These are phyloP conservation scores for Emericellopsis cladophorae DNA, from an alignment of 2,329 filamentous ascomycete species.

Conservation along the genomic window DNA sequence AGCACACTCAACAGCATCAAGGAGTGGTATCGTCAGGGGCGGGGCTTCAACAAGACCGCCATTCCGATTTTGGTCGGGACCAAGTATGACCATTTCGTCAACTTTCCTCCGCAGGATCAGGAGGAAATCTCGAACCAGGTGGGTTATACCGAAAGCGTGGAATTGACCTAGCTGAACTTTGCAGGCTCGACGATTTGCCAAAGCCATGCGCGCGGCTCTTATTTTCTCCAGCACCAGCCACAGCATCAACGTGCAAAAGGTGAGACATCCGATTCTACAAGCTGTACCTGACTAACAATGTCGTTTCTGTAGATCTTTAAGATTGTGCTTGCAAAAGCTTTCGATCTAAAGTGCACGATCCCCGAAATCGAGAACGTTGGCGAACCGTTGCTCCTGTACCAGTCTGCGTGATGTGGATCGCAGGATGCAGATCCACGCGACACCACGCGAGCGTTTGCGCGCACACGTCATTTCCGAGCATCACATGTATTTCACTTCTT, in stretches of 20 bases:
- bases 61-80: conserved; percentile 95
- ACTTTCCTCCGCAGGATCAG: conserved; percentile 93
- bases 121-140: conserved; percentile 98
- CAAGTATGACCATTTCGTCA: conserved; percentile 99
- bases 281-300: conserved; percentile 2
- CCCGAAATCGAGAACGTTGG: conserved; percentile 97
- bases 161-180: not conserved
- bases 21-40: conserved; percentile 96
- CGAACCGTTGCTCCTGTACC: conserved; percentile 87
- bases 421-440: no score
- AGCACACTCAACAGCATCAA: conserved; percentile 99
- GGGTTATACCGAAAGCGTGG: conserved; percentile 8
- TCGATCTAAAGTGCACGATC: conserved; percentile 97
- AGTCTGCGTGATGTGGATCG: conserved; percentile 32
- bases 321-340: conserved; percentile 96
- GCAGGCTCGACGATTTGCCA: conserved; percentile 87
- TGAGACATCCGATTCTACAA: conserved; percentile 20
- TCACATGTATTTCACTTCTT: no score
- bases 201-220: conserved; percentile 93
- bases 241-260: conserved; percentile 98
- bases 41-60: conserved; percentile 99
- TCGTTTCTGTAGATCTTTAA: conserved; percentile 73
- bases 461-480: no score
- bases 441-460: no score
- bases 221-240: conserved; percentile 99